Base-by-base conservation (phyloP, 1,284 basidiomycete genomes). In the Rhizopogon hawkerae region DNA sequence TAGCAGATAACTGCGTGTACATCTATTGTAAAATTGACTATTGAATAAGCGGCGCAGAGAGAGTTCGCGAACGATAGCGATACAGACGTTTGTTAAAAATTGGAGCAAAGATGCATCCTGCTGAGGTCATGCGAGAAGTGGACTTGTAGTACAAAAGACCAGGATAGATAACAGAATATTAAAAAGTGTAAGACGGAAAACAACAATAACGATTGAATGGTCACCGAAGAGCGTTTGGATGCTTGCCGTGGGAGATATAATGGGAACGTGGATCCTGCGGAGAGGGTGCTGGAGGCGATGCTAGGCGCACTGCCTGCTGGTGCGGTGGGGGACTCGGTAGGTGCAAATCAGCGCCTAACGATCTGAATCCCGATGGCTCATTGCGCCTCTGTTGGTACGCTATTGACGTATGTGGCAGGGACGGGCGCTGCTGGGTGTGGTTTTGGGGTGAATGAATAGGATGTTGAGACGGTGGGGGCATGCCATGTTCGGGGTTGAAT, bases 171-270 rank as follows among this genome's bases (percentile, higher is more conserved):
- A 35, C 16, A 47, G 47, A 34, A 48, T 49, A 49, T 36, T 33
- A 49, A 50, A 29, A 57, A 52, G 45, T 49, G 46, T 49, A 54
- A 54, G 51, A 48, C 48, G 47, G 56, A 53, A 42, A 41, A 48
- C 50, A 51, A 46, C 41, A 53, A 54, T 41, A 50, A 49, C 47
- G 34, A 45, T 47, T 46, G 52, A 57, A 58, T 45, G 48, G 62
- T 68, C 65, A 64, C 58, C 66, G 63, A 42, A 64, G 52, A 44
- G 64, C 65, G 54, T 67, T 68, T 54, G 68, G 62, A 49, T 68
- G 66, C 48, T 67, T 68, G 51, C 64, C 66, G 36, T 68, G 66
- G 50, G 65, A 49, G 57, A 65, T 61, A 66, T 64, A 64, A 26
- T 67, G 66, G 46, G 66, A 59, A 54, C 63, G 66, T 55, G 66